Evolutionary conservation across 805 yeast genomes (phyloP), one percentile per base, ranked within the genome.

Genomic region (Hanseniaspora lachancei): DNA sequence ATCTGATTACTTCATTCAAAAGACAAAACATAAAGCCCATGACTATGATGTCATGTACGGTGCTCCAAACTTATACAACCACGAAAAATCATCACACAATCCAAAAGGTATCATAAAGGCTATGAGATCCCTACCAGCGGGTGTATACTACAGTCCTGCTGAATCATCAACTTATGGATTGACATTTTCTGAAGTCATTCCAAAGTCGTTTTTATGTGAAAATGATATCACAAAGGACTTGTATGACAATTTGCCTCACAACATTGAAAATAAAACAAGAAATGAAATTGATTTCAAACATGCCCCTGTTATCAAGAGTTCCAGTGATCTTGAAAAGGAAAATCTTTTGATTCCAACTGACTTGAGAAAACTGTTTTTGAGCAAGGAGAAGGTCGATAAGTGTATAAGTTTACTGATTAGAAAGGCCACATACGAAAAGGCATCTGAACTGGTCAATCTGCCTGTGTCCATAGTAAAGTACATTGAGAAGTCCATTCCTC

Each of bases 191-290:
- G 72, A 68, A 59, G 66, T 69, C 2, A 82, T 93, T 2, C 95
- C 95, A 18, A 74, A 74, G 53, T 79, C 81, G 2, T 86, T 86
- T 65, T 67, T 86, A 57, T 88, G 93, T 12, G 60, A 69, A 6
- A 68, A 67, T 43, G 87, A 85, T 63, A 79, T 80, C 44, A 76
- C 93, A 60, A 72, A 74, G 54, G 69, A 66, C 2, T 61, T 74
- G 7, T 54, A 40, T 27, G 35, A 54, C 12, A 61, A 32, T 60
- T 32, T 60, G 68, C 38, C 63, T 68, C 10, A 66, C 67, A 23
- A 59, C 60, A 27, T 58, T 57, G 42, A 64, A 60, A 10, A 68
- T 65, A 24, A 62, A 56, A 20, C 59, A 60, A 34, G 57, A 58
- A 18, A 63, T 66, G 40, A 44, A 12, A 32, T 38, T 39, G 72